phyloP scores from a whole-genome alignment of 1,139 yeast species.

The Hansenula sp. region DNA sequence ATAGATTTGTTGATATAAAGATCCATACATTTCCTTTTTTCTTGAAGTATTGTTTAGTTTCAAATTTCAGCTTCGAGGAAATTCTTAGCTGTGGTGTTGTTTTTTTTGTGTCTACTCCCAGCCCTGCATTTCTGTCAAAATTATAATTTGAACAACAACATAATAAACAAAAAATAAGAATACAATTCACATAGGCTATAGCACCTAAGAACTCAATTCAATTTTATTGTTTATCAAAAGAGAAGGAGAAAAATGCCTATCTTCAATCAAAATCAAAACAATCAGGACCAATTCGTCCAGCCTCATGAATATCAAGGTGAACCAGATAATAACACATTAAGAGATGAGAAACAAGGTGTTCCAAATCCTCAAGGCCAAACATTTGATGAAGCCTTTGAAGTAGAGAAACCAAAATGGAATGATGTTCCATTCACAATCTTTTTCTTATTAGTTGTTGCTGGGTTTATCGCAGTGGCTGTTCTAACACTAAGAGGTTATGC shows the following conservation, averaged over 20 bases:
- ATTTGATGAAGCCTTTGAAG: slow-evolving; percentile 66
- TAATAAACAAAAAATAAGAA: too few species aligned
- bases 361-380: slow-evolving; percentile 35
- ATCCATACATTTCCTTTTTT: too few species aligned
- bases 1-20: too few species aligned
- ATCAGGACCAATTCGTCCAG: slow-evolving; percentile 6
- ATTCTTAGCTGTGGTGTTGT: too few species aligned
- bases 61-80: too few species aligned
- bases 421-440: slow-evolving; percentile 72
- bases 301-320: slow-evolving; percentile 3
- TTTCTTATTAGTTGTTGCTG: slow-evolving; percentile 58
- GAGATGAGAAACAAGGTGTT: slow-evolving; percentile 23
- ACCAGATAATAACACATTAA: slow-evolving; percentile 21
- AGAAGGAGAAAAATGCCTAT: not conserved
- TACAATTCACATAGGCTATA: too few species aligned
- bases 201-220: too few species aligned
- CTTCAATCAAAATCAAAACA: slow-evolving; percentile 1
- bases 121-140: too few species aligned
- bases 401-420: slow-evolving; percentile 62
- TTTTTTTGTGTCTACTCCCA: too few species aligned
- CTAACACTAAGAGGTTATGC: slow-evolving; percentile 65
- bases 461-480: slow-evolving; percentile 70
- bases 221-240: too few species aligned
- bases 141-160: too few species aligned
- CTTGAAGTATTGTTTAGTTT: too few species aligned